phyloP scores from a whole-genome alignment of 495 filamentous ascomycete species.

The Friedmanniomyces simplex region DNA sequence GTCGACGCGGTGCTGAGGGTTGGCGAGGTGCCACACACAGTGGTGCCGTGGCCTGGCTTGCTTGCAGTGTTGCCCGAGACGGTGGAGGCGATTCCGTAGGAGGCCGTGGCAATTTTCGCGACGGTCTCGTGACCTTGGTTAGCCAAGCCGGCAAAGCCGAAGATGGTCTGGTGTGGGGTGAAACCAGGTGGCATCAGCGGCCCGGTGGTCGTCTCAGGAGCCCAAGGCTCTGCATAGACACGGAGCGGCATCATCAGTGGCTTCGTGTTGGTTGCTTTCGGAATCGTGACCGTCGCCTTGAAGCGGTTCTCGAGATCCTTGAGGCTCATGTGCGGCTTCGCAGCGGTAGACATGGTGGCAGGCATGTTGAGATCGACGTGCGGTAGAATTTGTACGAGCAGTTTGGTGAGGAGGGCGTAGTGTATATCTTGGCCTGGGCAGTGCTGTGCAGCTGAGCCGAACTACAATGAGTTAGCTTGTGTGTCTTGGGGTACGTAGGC shows the following conservation, averaged over 20 bases:
- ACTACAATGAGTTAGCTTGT: neutral
- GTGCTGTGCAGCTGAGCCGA: neutral
- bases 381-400: neutral
- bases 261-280: neutral
- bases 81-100: no score
- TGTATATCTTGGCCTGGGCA: neutral
- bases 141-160: neutral
- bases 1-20: neutral
- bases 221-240: neutral
- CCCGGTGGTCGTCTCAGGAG: neutral
- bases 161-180: neutral
- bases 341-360: neutral
- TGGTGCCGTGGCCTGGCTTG: neutral
- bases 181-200: neutral
- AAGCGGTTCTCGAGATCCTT: no score
- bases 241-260: neutral
- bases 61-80: neutral
- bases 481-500: neutral
- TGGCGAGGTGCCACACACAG: neutral
- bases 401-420: neutral
- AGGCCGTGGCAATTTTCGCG: neutral
- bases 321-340: no score
- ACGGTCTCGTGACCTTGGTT: neutral
- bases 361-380: conserved; percentile 4
- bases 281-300: neutral